phyloP scores from a whole-genome alignment of 2,329 filamentous ascomycete species.

The Lizonia empirigonia region DNA sequence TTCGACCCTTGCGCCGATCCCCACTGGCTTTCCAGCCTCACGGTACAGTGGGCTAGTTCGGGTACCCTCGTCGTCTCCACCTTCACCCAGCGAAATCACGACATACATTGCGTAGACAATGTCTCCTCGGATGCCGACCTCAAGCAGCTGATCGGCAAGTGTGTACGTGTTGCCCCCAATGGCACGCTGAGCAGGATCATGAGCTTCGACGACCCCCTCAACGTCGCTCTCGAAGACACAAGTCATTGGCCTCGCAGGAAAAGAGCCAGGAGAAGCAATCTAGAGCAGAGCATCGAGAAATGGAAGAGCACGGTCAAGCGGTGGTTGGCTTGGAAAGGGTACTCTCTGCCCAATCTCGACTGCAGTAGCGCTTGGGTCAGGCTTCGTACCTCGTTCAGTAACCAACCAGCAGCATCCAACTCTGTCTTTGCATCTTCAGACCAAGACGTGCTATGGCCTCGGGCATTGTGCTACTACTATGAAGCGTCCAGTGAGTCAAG shows the following conservation, averaged over 20 bases:
- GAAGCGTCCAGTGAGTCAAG: neutral
- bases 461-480: constrained; percentile 42
- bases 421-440: constrained; percentile 14
- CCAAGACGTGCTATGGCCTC: constrained; percentile 46
- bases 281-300: constrained; percentile 39
- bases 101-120: constrained; percentile 32
- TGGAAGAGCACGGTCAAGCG: constrained; percentile 44
- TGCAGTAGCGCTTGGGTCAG: constrained; percentile 39
- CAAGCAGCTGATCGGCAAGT: constrained; percentile 29
- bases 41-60: constrained; percentile 43
- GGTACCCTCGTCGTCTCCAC: constrained; percentile 44
- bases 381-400: constrained; percentile 31
- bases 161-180: constrained; percentile 45
- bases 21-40: constrained; percentile 38
- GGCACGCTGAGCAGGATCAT: constrained; percentile 39
- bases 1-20: constrained; percentile 8
- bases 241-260: constrained; percentile 32
- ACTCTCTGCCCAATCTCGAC: constrained; percentile 34
- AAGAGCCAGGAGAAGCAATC: constrained; percentile 27
- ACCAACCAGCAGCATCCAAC: constrained; percentile 18
- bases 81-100: constrained; percentile 28
- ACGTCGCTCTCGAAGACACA: constrained; percentile 25
- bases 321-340: constrained; percentile 46
- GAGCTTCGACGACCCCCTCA: constrained; percentile 40
- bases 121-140: constrained; percentile 22